Conservation (phyloP, 257 asterid species). For the Anisodus acutangulus region DNA sequence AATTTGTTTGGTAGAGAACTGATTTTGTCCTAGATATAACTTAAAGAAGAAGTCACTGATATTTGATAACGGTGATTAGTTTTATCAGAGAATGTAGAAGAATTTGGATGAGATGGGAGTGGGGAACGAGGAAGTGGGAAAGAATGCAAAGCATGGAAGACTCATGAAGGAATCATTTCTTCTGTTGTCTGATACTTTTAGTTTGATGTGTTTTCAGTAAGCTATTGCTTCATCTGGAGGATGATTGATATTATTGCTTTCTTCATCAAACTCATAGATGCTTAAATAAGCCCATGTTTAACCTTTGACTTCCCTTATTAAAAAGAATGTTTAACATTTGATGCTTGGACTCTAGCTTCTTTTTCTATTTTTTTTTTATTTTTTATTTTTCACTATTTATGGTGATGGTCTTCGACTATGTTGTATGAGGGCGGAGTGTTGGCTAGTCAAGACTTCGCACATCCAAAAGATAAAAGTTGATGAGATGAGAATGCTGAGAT, state of each 20-base stretch:
- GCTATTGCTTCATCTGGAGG: neutral
- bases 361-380: too few relatives aligned
- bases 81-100: constrained; percentile 5
- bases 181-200: neutral
- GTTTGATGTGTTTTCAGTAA: neutral
- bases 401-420: too few relatives aligned
- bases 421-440: too few relatives aligned
- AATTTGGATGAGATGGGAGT: constrained; percentile 13
- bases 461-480: too few relatives aligned
- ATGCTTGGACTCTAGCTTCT: neutral
- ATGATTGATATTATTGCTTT: neutral
- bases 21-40: neutral
- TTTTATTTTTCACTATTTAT: neutral
- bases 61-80: neutral
- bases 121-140: neutral
- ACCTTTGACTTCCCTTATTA: neutral
- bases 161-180: neutral
- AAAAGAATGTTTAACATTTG: neutral
- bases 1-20: neutral
- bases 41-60: neutral
- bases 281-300: neutral
- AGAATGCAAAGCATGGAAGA: constrained; percentile 18
- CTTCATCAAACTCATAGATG: neutral
- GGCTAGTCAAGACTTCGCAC: too few relatives aligned
- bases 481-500: too few relatives aligned